Conservation (phyloP, 192 early-diverging fungal genomes). For the Chytriomyces confervae region DNA sequence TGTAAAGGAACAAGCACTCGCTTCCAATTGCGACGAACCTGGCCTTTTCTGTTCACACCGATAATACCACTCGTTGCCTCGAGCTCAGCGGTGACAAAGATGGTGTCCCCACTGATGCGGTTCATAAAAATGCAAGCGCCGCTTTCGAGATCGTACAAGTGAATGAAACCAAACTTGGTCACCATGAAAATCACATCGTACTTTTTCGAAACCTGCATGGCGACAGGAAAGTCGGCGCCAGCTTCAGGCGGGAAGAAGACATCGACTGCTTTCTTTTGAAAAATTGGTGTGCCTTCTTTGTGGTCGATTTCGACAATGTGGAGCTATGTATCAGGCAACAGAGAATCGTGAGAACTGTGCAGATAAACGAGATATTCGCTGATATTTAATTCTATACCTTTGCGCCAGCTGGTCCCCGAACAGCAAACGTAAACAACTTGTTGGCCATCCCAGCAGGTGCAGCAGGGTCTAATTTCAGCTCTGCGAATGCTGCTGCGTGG, state of each 20-base stretch:
- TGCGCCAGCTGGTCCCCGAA: constrained; percentile 77
- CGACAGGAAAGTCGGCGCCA: constrained; percentile 91
- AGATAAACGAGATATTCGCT: not conserved
- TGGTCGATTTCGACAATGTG: constrained; percentile 98
- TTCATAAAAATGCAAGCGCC: constrained; percentile 97
- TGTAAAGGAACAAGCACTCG: not conserved
- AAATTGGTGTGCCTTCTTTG: constrained; percentile 86
- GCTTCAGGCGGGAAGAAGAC: constrained; percentile 98
- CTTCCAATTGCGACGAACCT: constrained; percentile 54
- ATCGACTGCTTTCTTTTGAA: constrained; percentile 89
- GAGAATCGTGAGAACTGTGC: not conserved
- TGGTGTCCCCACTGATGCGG: constrained; percentile 96
- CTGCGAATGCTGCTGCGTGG: constrained; percentile 95
- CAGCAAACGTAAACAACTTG: constrained; percentile 93
- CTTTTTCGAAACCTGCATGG: constrained; percentile 94
- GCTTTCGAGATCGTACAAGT: constrained; percentile 94
- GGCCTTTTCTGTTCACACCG: constrained; percentile 95
- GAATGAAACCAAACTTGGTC: constrained; percentile 98
- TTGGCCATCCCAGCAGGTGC: constrained; percentile 66
- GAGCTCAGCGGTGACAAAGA: constrained; percentile 95
- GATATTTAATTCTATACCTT: constrained; percentile 60
- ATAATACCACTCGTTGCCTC: constrained; percentile 86
- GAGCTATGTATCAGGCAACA: constrained; percentile 54
- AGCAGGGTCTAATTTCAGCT: constrained; percentile 78
- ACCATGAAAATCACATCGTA: constrained; percentile 94